Percentiles rank a stretch among this genome's conserved stretches.
Conservation (phyloP, 164 flowering plant species). For the Cinnamomum micranthum region DNA sequence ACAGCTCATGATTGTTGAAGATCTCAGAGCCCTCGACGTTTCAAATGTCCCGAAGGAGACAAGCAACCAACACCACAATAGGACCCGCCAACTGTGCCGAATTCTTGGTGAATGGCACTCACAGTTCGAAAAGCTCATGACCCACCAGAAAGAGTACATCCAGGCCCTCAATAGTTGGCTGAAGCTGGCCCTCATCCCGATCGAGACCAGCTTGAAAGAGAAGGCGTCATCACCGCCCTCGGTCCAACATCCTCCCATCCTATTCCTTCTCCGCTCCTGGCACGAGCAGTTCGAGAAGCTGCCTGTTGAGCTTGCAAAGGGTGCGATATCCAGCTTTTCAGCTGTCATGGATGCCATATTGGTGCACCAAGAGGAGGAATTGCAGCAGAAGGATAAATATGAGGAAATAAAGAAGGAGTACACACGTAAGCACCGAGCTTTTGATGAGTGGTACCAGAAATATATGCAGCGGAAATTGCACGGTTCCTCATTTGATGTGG, state of each 20-base stretch:
- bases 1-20: conserved; percentile 48
- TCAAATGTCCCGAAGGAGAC: conserved; percentile 55
- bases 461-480: conserved; percentile 31
- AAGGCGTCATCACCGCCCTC: conserved; percentile 65
- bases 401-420: conserved; percentile 66
- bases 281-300: conserved; percentile 66
- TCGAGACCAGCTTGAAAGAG: conserved; percentile 47
- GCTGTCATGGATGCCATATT: conserved; percentile 60
- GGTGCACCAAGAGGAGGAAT: conserved; percentile 62
- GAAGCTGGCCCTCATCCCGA: conserved; percentile 71
- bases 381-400: conserved; percentile 64
- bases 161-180: conserved; percentile 62
- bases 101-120: conserved; percentile 54
- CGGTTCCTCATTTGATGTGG: conserved; percentile 34
- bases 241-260: conserved; percentile 48
- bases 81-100: conserved; percentile 52
- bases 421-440: conserved; percentile 45
- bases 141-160: conserved; percentile 62
- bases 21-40: conserved; percentile 53
- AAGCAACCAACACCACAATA: conserved; percentile 54
- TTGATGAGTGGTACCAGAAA: conserved; percentile 68
- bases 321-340: conserved; percentile 59
- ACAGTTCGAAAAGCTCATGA: conserved; percentile 58
- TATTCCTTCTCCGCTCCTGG: conserved; percentile 59
- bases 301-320: conserved; percentile 60